Conservation (phyloP, 139 green algal genomes). For the Medakamo hakoo region DNA sequence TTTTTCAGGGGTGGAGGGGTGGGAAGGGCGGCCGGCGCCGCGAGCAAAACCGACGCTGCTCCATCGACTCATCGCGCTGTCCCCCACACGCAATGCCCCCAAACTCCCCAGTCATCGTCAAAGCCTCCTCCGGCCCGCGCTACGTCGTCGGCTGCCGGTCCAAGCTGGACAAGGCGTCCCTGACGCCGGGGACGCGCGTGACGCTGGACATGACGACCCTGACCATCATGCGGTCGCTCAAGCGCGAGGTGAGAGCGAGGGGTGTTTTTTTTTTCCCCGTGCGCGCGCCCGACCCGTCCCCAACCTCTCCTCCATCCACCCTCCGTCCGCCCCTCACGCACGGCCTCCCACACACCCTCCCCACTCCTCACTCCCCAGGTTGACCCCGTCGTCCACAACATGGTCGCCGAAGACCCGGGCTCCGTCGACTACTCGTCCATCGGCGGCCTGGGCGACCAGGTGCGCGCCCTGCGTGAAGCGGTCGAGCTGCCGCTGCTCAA, state of each 20-base stretch:
- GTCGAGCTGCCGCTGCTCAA: conserved; percentile 99
- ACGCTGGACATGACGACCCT: conserved; percentile 98
- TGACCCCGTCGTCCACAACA: conserved; percentile 98
- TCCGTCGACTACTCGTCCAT: conserved; percentile 95
- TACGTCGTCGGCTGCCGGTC: conserved; percentile 94
- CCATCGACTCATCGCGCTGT: not conserved
- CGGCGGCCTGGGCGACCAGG: conserved; percentile 87
- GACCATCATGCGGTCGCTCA: conserved; percentile 95
- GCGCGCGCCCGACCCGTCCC: not conserved
- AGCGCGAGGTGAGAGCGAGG: conserved; percentile 67
- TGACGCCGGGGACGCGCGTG: conserved; percentile 81
- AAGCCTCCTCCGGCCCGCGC: conserved; percentile 88
- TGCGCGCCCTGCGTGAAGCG: conserved; percentile 83
- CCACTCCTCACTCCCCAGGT: conserved; percentile 35
- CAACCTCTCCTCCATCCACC: not conserved
- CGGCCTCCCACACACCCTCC: not conserved
- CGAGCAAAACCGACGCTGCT: not conserved
- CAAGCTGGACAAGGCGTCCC: conserved; percentile 92
- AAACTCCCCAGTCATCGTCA: conserved; percentile 83
- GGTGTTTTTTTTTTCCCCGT: not conserved
- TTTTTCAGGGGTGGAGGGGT: conserved; percentile 1
- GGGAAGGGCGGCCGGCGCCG: not conserved
- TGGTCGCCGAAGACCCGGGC: conserved; percentile 90
- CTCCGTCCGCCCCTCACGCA: not conserved
- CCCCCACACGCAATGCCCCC: not conserved